Percentiles rank a stretch among this genome's conserved stretches.
These are phyloP conservation scores for Malus hybrid DNA, from an alignment of 331 rosid genomes.

Conservation along the genomic window DNA sequence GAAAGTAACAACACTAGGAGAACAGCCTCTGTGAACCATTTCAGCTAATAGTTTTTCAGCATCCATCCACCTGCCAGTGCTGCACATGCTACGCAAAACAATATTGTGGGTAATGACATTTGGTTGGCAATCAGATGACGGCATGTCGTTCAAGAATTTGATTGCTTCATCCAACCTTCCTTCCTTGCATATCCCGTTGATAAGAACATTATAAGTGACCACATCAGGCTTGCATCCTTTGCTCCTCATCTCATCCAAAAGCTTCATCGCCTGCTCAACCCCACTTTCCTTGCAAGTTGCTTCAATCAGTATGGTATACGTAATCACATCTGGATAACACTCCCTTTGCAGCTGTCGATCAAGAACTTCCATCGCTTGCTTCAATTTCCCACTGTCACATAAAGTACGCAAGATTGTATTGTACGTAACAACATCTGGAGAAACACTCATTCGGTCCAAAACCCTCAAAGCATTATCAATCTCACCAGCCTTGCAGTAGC, in stretches of 20 bases:
- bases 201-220: slow-evolving; percentile 76
- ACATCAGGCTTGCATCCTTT: slow-evolving; percentile 87
- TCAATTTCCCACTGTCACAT: slow-evolving; percentile 67
- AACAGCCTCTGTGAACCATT: slow-evolving; percentile 70
- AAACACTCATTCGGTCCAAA: slow-evolving; percentile 67
- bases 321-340: slow-evolving; percentile 81
- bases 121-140: slow-evolving; percentile 61
- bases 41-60: slow-evolving; percentile 66
- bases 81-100: slow-evolving; percentile 76
- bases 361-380: slow-evolving; percentile 82
- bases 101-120: slow-evolving; percentile 72
- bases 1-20: slow-evolving; percentile 93
- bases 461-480: slow-evolving; percentile 56
- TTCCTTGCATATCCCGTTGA: slow-evolving; percentile 79
- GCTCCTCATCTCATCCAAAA: slow-evolving; percentile 71
- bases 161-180: slow-evolving; percentile 79
- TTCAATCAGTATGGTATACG: slow-evolving; percentile 77
- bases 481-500: slow-evolving; percentile 74
- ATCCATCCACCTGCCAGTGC: slow-evolving; percentile 84
- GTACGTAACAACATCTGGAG: slow-evolving; percentile 76
- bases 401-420: slow-evolving; percentile 68
- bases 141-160: slow-evolving; percentile 45
- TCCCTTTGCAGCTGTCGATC: slow-evolving; percentile 55
- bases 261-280: slow-evolving; percentile 70
- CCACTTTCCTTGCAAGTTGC: slow-evolving; percentile 82